A percentile compares a stretch with the other conserved stretches of the same genome.
These are phyloP conservation scores for Suillus discolor DNA, from an alignment of 768 basidiomycete species.

Conservation along the genomic window DNA sequence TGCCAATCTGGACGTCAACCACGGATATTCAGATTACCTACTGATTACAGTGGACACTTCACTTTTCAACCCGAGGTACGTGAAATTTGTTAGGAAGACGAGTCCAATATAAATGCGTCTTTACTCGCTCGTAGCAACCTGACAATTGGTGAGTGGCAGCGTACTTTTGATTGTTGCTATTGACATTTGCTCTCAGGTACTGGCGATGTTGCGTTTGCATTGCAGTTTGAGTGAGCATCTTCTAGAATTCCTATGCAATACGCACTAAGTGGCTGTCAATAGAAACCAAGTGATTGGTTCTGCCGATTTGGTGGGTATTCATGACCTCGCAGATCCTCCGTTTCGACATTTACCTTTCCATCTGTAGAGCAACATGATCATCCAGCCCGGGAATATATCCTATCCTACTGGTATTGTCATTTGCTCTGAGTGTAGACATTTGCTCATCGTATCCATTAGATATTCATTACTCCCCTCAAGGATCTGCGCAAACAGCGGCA, in stretches of 20 bases:
- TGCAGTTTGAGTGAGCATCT: slow-evolving; percentile 54
- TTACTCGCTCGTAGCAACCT: slow-evolving; percentile 30
- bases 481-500: slow-evolving; percentile 47
- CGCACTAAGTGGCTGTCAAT: slow-evolving; percentile 8
- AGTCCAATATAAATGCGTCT: slow-evolving; percentile 2
- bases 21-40: slow-evolving; percentile 66
- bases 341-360: not conserved
- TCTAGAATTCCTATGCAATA: not conserved
- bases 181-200: slow-evolving; percentile 48
- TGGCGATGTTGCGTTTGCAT: slow-evolving; percentile 63
- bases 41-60: slow-evolving; percentile 64
- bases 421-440: not conserved
- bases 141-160: slow-evolving; percentile 34
- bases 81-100: not conserved
- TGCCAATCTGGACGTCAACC: slow-evolving; percentile 62
- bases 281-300: slow-evolving; percentile 58
- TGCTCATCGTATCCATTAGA: slow-evolving; percentile 32
- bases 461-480: slow-evolving; percentile 63
- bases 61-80: slow-evolving; percentile 67
- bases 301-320: slow-evolving; percentile 51
- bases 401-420: slow-evolving; percentile 53
- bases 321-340: not conserved
- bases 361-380: slow-evolving; percentile 52
- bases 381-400: slow-evolving; percentile 56
- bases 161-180: slow-evolving; percentile 4